These are phyloP conservation scores for Rhizopus sp. DNA, from an alignment of 371 early-diverging fungal genomes.

Conservation along the genomic window DNA sequence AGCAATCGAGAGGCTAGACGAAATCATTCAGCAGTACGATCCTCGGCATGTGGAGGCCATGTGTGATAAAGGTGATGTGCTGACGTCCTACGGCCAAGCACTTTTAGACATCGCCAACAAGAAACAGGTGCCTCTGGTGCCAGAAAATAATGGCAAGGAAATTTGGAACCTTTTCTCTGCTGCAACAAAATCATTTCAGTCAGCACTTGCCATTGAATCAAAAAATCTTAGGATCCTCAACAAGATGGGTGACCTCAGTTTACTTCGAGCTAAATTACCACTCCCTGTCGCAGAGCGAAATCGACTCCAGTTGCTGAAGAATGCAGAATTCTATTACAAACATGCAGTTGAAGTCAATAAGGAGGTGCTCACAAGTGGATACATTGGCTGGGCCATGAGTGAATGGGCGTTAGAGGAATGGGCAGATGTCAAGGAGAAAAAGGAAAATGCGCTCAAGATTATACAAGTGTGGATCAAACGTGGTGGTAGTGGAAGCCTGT, in stretches of 20 bases:
- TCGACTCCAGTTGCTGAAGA: constrained; percentile 52
- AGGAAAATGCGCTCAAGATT: constrained; percentile 36
- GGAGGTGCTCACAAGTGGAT: constrained; percentile 39
- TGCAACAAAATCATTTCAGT: constrained; percentile 55
- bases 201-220: constrained; percentile 52
- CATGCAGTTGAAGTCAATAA: constrained; percentile 43
- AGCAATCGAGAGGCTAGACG: constrained; percentile 50
- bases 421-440: constrained; percentile 28
- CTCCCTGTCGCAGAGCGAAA: constrained; percentile 57
- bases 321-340: constrained; percentile 51
- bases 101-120: constrained; percentile 30
- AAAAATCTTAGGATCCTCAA: constrained; percentile 57
- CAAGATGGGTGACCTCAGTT: constrained; percentile 63
- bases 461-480: constrained; percentile 42
- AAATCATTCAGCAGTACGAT: constrained; percentile 47
- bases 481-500: constrained; percentile 37
- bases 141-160: constrained; percentile 36
- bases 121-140: constrained; percentile 16
- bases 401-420: constrained; percentile 46
- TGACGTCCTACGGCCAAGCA: constrained; percentile 60
- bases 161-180: constrained; percentile 56
- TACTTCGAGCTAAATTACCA: constrained; percentile 47
- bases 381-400: constrained; percentile 44
- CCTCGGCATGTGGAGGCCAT: constrained; percentile 64
- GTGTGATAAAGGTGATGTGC: constrained; percentile 71